Base-by-base conservation (phyloP, 2,329 filamentous ascomycete species). In the Plectosphaerella plurivora region DNA sequence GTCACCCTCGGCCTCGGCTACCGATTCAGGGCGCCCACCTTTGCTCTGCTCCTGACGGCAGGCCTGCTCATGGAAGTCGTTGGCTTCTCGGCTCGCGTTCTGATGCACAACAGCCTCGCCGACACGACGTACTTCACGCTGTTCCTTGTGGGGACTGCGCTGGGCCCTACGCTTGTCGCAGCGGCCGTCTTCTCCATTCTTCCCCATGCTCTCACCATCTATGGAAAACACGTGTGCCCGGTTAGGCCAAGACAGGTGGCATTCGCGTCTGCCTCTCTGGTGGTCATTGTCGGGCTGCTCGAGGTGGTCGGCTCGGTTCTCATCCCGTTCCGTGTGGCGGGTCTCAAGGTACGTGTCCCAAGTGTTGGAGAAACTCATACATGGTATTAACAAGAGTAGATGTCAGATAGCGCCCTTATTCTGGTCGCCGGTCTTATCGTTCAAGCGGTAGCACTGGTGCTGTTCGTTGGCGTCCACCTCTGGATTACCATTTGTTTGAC, bases 91-190 rank as follows among this genome's bases (percentile, higher is more conserved):
- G 76, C 74, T 4, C 70, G 73, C 37, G 51, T 79, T 7, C 59
- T 79, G 28, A 67, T 79, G 12, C 65, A 67, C 42, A 61, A 58
- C 8, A 57, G 66, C 25, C 59, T 61, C 9, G 62, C 64, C 39
- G 69, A 62, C 53, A 63, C 65, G 47, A 60, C 62, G 3, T 69
- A 64, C 53, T 77, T 78, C 55, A 62, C 69, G 11, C 56, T 81
- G 5, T 77, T 68, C 52, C 60, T 79, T 33, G 56, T 77, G 12
- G 77, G 77, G 16, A 77, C 75, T 2, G 63, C 74, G 18, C 60
- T 77, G 36, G 78, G 76, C 1, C 74, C 77, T 15, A 73, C 71
- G 3, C 64, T 77, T 39, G 69, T 79, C 55, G 70, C 69, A 11
- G 65, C 68, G 11, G 71, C 75, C 24, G 62, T 78, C 25, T 78